Evolutionary conservation across 176 grass and related monocot genomes (phyloP).

Genomic region (Paspalum notatum): DNA sequence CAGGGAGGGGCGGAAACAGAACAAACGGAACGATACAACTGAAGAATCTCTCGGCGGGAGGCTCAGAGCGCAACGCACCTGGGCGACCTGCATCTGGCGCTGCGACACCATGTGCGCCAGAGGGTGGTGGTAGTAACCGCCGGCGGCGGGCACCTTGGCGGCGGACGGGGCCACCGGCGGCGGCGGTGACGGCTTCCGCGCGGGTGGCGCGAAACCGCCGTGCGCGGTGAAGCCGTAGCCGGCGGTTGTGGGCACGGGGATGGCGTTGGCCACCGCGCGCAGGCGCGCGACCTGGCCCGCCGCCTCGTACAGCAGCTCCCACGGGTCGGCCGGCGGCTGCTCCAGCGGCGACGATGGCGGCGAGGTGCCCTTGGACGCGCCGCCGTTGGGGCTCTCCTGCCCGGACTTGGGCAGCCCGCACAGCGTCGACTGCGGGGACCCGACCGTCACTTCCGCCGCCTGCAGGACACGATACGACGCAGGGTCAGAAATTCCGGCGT

Average conservation of each 20-base stretch:
- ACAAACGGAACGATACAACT: neutral
- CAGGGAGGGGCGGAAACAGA: neutral
- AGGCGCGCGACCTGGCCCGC: constrained; percentile 70
- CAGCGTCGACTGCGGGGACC: constrained; percentile 83
- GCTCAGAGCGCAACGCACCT: constrained; percentile 34
- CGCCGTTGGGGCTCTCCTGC: constrained; percentile 67
- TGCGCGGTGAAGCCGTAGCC: neutral
- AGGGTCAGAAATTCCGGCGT: neutral
- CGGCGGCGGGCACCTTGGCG: neutral
- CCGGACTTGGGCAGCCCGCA: constrained; percentile 50
- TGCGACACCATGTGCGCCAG: constrained; percentile 50
- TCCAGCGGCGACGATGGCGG: constrained; percentile 75
- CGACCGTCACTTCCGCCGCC: constrained; percentile 39
- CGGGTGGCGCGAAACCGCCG: neutral
- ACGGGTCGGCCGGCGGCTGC: constrained; percentile 50
- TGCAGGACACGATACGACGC: neutral
- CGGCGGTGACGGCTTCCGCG: constrained; percentile 36
- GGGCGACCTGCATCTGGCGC: constrained; percentile 72
- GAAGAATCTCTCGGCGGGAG: neutral
- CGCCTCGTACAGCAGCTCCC: constrained; percentile 69
- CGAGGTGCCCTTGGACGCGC: constrained; percentile 62
- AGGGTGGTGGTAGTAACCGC: constrained; percentile 49
- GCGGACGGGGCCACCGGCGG: neutral
- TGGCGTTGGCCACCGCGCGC: constrained; percentile 12
- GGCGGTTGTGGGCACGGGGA: constrained; percentile 13